Evolutionary conservation across 768 basidiomycete species (phyloP), one percentile per base, ranked within the genome.

Genomic region (Pleurotus salmoneostramineus): DNA sequence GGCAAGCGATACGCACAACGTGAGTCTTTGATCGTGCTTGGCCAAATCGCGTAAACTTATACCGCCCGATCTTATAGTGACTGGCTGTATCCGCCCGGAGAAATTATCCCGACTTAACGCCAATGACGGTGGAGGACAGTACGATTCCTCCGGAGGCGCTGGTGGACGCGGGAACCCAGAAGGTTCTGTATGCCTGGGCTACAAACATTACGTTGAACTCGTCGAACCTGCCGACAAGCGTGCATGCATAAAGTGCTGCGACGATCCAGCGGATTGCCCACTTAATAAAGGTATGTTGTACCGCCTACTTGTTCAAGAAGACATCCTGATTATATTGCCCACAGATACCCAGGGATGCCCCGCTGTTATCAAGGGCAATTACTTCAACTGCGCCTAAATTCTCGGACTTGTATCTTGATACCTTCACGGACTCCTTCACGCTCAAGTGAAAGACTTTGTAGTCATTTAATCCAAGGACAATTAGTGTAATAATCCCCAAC

Each of bases 181-280:
- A 36, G 81, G 76, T 4, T 83, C 80, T 60, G 72, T 74, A 5
- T 84, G 83, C 60, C 62, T 75, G 12, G 83, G 81, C 77, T 85
- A 82, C 65, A 83, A 83, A 37, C 81, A 83, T 65, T 85, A 83
- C 62, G 80, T 83, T 17, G 83, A 85, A 61, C 68, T 84, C 14
- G 73, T 84, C 31, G 83, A 85, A 64, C 83, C 83, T 8, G 70
- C 69, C 17, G 81, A 70, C 4, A 66, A 65, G 2, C 74, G 83
- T 2, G 83, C 82, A 5, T 85, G 83, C 66, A 81, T 85, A 60
- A 77, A 75, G 64, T 85, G 83, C 63, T 85, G 83, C 62, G 78
- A 83, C 51, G 75, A 83, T 59, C 68, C 73, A 0, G 73, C 68
- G 0, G 83, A 85, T 65, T 85, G 83, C 66, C 82, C 80, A n/a